Percentiles rank a stretch among this genome's conserved stretches.
These are phyloP conservation scores for Blastocystis sp. DNA, from an alignment of 352 stramenopile species.

Conservation along the genomic window DNA sequence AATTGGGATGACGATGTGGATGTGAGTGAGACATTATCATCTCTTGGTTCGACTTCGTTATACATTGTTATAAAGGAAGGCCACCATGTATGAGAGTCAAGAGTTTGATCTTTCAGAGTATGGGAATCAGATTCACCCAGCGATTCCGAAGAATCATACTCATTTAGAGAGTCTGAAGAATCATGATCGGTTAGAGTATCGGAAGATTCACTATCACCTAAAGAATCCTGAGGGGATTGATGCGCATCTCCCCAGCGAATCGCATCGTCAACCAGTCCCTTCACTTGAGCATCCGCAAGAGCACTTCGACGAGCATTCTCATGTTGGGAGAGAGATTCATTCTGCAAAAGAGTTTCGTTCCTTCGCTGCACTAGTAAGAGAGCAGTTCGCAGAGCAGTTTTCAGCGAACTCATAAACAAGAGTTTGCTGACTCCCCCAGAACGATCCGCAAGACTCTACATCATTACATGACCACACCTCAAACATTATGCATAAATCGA, in stretches of 20 bases:
- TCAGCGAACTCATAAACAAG: conserved; percentile 1
- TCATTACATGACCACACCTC: not conserved
- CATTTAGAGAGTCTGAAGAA: too few relatives aligned
- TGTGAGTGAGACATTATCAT: not conserved
- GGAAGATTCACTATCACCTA: too few relatives aligned
- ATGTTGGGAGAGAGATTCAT: not conserved
- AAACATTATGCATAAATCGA: conserved; percentile 10
- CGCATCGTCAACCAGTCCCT: not conserved
- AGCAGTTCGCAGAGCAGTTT: not conserved
- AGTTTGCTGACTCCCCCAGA: not conserved
- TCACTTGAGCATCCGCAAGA: not conserved
- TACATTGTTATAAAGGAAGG: conserved; percentile 1
- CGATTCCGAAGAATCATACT: too few relatives aligned
- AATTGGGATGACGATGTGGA: not conserved
- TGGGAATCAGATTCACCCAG: too few relatives aligned
- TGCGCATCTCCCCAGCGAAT: not conserved
- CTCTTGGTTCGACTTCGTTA: not conserved
- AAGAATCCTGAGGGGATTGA: too few relatives aligned
- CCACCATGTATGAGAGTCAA: too few relatives aligned
- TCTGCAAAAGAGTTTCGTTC: not conserved
- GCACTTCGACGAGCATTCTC: not conserved
- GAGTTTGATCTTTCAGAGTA: too few relatives aligned
- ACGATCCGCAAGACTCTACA: not conserved
- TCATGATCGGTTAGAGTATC: too few relatives aligned
- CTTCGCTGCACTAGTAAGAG: conserved; percentile 3